These are phyloP conservation scores for Periglandula ipomoeae DNA, from an alignment of 2,329 filamentous ascomycete species.

Conservation along the genomic window DNA sequence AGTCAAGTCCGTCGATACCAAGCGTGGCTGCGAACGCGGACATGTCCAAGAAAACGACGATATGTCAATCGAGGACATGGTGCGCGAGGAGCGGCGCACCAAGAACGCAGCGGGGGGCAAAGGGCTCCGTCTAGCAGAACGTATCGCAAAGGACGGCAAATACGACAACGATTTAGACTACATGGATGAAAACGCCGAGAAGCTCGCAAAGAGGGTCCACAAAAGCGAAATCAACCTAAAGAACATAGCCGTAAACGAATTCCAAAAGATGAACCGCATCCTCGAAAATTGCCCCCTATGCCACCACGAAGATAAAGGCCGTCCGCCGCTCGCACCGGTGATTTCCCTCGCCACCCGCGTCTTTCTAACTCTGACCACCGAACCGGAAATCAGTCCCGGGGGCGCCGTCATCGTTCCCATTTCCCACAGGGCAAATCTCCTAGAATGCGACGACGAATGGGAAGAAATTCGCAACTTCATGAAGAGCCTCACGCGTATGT, in stretches of 20 bases:
- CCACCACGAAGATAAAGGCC: slow-evolving; percentile 72
- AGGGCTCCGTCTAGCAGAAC: slow-evolving; percentile 73
- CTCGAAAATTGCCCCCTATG: slow-evolving; percentile 86
- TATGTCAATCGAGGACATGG: slow-evolving; percentile 95
- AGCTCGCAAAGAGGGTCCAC: slow-evolving; percentile 77
- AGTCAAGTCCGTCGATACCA: slow-evolving; percentile 68
- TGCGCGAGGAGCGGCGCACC: slow-evolving; percentile 84
- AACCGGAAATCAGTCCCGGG: slow-evolving; percentile 76
- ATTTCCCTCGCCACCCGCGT: slow-evolving; percentile 78
- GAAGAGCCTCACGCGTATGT: slow-evolving; percentile 90
- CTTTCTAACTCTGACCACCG: slow-evolving; percentile 80
- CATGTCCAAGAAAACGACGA: slow-evolving; percentile 85
- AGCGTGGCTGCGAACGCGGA: slow-evolving; percentile 75
- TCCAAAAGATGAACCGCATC: slow-evolving; percentile 79
- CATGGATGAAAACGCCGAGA: slow-evolving; percentile 91
- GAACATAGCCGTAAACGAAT: slow-evolving; percentile 78
- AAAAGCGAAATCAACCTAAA: slow-evolving; percentile 83
- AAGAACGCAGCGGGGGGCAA: slow-evolving; percentile 70
- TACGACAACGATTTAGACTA: slow-evolving; percentile 93
- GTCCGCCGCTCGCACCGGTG: slow-evolving; percentile 72
- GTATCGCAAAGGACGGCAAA: slow-evolving; percentile 86
- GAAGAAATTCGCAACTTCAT: slow-evolving; percentile 98
- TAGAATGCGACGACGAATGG: slow-evolving; percentile 99
- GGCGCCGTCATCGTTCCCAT: slow-evolving; percentile 85
- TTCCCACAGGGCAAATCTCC: slow-evolving; percentile 75